Base-by-base conservation (phyloP, 306 rosid species). In the Prunus armeniaca region DNA sequence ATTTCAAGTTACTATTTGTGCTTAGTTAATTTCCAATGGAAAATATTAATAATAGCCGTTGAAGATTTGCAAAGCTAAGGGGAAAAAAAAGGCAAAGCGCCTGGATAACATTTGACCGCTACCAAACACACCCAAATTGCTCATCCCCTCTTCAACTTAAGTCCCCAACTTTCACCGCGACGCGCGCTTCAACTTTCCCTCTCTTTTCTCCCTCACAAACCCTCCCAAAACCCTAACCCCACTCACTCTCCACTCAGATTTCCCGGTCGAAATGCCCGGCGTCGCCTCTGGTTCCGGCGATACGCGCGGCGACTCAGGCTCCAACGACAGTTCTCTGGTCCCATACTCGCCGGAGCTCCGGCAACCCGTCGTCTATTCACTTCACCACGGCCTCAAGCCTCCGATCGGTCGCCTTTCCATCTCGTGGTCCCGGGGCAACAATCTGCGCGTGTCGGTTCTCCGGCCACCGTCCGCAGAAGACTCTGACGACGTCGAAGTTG, bases 371-470 rank as follows among this genome's bases (percentile, higher is more conserved):
- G 76, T 86, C 25, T 88, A 87, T 76, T 83, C 93, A 8, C 82
- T 95, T 28, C 86, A 76, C 81, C 97, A 95, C 12, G 91, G 86
- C 63, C 85, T 92, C 47, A 51, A 82, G 71, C 84, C 91, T 76
- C 95, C 98, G 15, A 73, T 91, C 72, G 83, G 88, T 77, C 87
- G 95, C 76, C 60, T 90, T 34, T 81, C 96, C 73, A 77, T 95
- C 60, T 95, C 96, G 70, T 95, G 97, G 97, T 82, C 90, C 73
- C 87, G 86, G 74, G 98, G 96, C 77, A 92, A 89, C 80, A 80
- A 92, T 28, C 90, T 95, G 58, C 92, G 91, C 70, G 87, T 95
- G 71, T 87, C 98, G 20, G 83, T 90, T 45, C 88, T 92, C 69
- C 75, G 76, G 28, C 74, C 70, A 19, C 67, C 78, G 14, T 43